Conservation (phyloP, 2,329 filamentous ascomycete genomes). For the Apiospora sp. region DNA sequence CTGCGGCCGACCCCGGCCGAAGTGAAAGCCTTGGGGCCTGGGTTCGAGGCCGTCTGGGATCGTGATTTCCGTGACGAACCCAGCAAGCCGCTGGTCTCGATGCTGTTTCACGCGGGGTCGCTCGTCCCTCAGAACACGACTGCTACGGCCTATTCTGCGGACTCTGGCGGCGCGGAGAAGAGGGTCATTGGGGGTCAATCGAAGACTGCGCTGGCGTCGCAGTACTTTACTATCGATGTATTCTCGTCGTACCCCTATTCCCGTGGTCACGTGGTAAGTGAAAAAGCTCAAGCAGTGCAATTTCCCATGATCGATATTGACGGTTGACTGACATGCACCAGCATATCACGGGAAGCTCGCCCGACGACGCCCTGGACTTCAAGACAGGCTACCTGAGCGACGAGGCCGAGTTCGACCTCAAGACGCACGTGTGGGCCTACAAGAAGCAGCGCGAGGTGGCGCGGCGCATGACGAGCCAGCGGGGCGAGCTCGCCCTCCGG, state of each 20-base stretch:
- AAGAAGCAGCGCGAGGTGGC: conserved; percentile 49
- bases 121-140: background rate
- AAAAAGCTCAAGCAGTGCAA: too few relatives aligned
- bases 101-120: conserved; percentile 29
- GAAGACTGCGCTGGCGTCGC: conserved; percentile 33
- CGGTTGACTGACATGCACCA: conserved; percentile 48
- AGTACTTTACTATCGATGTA: conserved; percentile 59
- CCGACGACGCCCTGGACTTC: conserved; percentile 59
- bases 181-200: conserved; percentile 33
- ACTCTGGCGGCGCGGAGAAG: background rate
- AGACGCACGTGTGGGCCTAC: conserved; percentile 68
- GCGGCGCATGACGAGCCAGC: conserved; percentile 61
- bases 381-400: conserved; percentile 65
- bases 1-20: conserved; percentile 59
- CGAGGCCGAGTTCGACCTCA: conserved; percentile 56
- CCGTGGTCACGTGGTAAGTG: conserved; percentile 49
- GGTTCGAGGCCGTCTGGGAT: conserved; percentile 59
- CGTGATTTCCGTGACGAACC: conserved; percentile 50
- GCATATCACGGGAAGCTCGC: conserved; percentile 60
- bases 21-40: conserved; percentile 55
- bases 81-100: conserved; percentile 54
- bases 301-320: too few relatives aligned
- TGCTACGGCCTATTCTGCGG: too few relatives aligned
- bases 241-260: conserved; percentile 68
- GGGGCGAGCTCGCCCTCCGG: conserved; percentile 51